Percentiles rank a stretch among this genome's conserved stretches.
Conservation (phyloP, 441 rosid genomes). For the Adansonia rubrostipa region DNA sequence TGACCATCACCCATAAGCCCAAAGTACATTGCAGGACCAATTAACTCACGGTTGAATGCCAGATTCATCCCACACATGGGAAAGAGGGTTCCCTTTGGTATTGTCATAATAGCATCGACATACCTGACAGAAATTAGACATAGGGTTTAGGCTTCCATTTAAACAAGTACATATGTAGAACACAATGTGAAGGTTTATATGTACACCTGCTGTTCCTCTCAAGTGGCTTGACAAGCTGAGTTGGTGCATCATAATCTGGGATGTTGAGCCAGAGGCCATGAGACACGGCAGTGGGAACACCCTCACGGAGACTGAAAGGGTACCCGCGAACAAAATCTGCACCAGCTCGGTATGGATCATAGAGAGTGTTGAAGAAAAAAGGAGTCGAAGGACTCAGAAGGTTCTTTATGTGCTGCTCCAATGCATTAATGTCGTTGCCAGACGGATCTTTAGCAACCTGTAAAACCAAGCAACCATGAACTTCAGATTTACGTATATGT, state of each 20-base stretch:
- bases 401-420: conserved; percentile 93
- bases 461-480: background rate
- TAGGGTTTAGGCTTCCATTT: background rate
- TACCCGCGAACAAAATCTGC: conserved; percentile 91
- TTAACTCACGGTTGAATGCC: conserved; percentile 80
- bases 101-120: conserved; percentile 85
- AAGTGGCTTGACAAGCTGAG: conserved; percentile 87
- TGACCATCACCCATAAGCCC: conserved; percentile 98
- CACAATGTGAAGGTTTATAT: background rate
- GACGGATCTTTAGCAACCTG: conserved; percentile 86
- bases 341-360: conserved; percentile 84
- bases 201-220: conserved; percentile 79
- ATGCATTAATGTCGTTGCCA: conserved; percentile 84
- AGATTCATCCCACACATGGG: conserved; percentile 96
- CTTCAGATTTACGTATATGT: conserved; percentile 10
- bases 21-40: conserved; percentile 90
- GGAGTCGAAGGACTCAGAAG: conserved; percentile 70
- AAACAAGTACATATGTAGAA: background rate
- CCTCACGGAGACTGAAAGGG: conserved; percentile 88
- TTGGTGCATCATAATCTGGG: conserved; percentile 96
- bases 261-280: conserved; percentile 98
- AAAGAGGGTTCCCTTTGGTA: conserved; percentile 88
- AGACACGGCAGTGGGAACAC: conserved; percentile 80
- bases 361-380: conserved; percentile 82
- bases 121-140: conserved; percentile 41